Evolutionary conservation across 1,139 yeast species (phyloP), one percentile per base, ranked within the genome.

Genomic region (Hyphopichia buzzinii): DNA sequence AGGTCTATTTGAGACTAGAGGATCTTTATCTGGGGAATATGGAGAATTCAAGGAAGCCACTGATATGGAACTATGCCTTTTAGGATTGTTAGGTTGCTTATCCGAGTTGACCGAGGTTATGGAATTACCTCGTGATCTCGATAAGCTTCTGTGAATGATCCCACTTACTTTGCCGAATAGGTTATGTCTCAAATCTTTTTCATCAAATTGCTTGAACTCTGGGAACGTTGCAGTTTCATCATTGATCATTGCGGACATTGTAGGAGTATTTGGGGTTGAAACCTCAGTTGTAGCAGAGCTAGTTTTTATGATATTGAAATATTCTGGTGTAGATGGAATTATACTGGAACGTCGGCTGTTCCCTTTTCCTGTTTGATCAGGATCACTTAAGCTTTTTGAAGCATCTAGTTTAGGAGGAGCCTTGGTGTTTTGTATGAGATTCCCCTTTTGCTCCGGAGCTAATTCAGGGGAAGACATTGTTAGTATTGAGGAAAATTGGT

Each of bases 131-230:
- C 55, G 40, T 21, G 57, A 51, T 29, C 47, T 33, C 5, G 49
- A 37, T 8, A 57, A 41, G 2, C 59, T 46, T 34, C 52, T 50
- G 21, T 57, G 62, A 30, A 64, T 48, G 35, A 63, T 44, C 11
- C 66, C 64, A 17, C 66, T 50, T 23, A 64, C 66, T 43, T 62
- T 66, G 12, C 64, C 64, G 22, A 64, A 52, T 8, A 62, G 34
- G 39, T 51, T 57, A 36, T 52, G 60, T 32, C 62, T 50, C 29
- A 53, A 42, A 31, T 47, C 53, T 26, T 40, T 37, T 39, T 44
- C 48, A 27, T 47, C 54, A n/a, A 22, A 23, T 16, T 31, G 24
- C 17, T 28, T 37, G 14, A 46, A 34, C 11, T 30, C 46, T 8
- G 34, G 40, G 22, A 34, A 25, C 6, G 23, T 7, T 10, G 23